Evolutionary conservation across 1,284 basidiomycete genomes (phyloP), one percentile per base, ranked within the genome.

Genomic region (Amylostereum chailletii): DNA sequence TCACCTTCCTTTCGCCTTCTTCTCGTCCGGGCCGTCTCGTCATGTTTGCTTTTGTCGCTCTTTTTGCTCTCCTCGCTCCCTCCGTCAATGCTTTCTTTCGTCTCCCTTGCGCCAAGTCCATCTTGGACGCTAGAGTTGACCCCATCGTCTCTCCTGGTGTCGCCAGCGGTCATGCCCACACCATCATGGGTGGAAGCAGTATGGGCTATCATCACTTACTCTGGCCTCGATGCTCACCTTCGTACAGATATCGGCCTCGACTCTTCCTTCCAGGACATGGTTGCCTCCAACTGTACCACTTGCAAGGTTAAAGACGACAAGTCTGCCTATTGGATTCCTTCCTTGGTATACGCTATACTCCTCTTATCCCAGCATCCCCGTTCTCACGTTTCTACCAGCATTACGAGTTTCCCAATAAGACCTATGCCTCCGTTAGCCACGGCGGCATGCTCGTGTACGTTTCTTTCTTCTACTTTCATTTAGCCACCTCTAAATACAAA

Each of bases 151-250:
- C 50, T 53, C 54, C 59, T 5, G 55, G 52, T 10, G 40, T 56
- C 58, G 19, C 61, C 43, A 57, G 56, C 32, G 44, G 52, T 8
- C 64, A 66, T 50, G 57, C 57, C 26, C 64, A 66, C 47, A 60
- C 58, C 7, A 50, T 66, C 46, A 58, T 60, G 48, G 64, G 64
- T 39, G 59, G 58, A 29, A 61, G 50, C 9, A 48, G 53, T 55
- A 19, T 32, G 49, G 33, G 5, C 34, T 5, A 19, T 37, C 8
- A 29, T 29, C 36, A 9, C 42, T 29, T 10, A 29, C 7, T 30
- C 32, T 50, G 33, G 46, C 6, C n/a, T 8, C 46, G 10, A 9
- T 32, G 4, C 3, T n/a, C 30, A 43, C 11, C 6, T 7, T n/a
- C 11, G 4, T 27, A 27, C 27, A 55, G 53, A 43, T 7, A 54